Percentiles rank a stretch among this genome's conserved stretches.
Conservation (phyloP, 345 rosid species). For the Pelargonium nanum region DNA sequence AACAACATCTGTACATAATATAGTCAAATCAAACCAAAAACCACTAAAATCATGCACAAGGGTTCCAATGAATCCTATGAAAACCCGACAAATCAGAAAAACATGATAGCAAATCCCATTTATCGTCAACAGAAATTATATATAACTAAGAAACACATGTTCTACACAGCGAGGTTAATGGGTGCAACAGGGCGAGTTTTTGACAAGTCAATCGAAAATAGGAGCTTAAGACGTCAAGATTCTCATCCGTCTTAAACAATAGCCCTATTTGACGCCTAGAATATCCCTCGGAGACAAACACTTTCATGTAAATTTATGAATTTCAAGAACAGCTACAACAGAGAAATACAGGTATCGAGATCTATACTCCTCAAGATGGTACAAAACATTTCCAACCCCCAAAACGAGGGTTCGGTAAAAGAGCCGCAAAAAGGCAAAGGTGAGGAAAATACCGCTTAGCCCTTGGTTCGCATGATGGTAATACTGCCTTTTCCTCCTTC, state of each 20-base stretch:
- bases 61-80: too few species aligned
- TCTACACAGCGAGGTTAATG: too few species aligned
- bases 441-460: background rate
- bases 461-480: constrained; percentile 74
- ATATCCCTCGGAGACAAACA: too few species aligned
- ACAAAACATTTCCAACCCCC: background rate
- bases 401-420: background rate
- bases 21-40: too few species aligned
- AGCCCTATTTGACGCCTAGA: background rate
- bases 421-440: background rate
- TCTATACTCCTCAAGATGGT: background rate
- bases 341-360: background rate
- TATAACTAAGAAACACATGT: too few species aligned
- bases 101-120: too few species aligned
- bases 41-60: too few species aligned
- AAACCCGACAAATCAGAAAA: too few species aligned
- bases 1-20: too few species aligned
- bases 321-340: background rate
- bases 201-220: background rate
- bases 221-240: background rate
- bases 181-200: too few species aligned
- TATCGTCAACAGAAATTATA: too few species aligned
- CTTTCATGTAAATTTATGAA: too few species aligned
- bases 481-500: constrained; percentile 99
- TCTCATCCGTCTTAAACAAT: background rate